Evolutionary conservation across 1,284 basidiomycete genomes (phyloP), one percentile per base, ranked within the genome.

Genomic region (Leccinum insolens): DNA sequence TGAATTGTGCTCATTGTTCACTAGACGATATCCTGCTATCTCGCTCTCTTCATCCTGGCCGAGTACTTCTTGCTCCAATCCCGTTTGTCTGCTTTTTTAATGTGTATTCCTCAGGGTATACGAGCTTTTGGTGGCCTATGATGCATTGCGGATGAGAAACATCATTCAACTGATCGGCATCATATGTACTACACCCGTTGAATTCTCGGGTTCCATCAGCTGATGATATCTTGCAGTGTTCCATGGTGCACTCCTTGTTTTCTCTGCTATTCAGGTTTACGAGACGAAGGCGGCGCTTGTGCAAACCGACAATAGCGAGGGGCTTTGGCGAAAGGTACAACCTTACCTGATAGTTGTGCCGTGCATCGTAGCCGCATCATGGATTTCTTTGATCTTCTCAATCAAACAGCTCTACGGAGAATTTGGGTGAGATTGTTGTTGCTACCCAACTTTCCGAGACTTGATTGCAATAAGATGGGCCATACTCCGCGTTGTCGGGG

Each of bases 401-500:
- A 80, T 87, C 68, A 88, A 81, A 71, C 79, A 85, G 69, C 80
- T 89, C 7, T 89, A 85, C 68, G 81, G 78, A 61, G 87, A 89
- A 76, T 89, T 91, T 75, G 89, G 89, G 88, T 89, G 73, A 69
- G 85, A 68, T 57, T 39, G 11, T 67, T 58, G 20, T 52, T 39
- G 41, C n/a, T 62, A 34, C 49, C 11, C 1, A 9, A 7, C 28
- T 31, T 37, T 25, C 8, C 28, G 20, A 46, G 49, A 49, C 14
- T 61, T 73, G 44, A 77, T 70, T 67, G 12, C 62, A 14, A 49
- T 46, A 68, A 89, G 92, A 63, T 94, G 92, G 92, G 92, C 92
- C 52, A 91, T 94, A 74, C 94, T 94, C 82, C 92, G 93, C 73
- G 87, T 92, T 46, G 92, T 95, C 28, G 93, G 93, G 46, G 92